Evolutionary conservation across 2,329 filamentous ascomycete species (phyloP).

Genomic region (Nannizzia gypsea): DNA sequence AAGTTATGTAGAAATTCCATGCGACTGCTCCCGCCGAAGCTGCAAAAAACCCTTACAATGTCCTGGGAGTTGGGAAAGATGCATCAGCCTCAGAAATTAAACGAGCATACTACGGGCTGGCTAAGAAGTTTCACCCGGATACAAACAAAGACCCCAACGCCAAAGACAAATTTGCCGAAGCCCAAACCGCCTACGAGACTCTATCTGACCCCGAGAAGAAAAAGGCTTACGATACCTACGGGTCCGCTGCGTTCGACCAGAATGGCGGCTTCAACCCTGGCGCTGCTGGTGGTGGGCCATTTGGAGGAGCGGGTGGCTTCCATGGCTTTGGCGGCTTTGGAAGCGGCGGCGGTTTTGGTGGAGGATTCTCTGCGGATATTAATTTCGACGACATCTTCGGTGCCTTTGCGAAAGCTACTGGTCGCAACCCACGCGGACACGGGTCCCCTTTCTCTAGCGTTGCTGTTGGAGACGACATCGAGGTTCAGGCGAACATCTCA

Average conservation of each 20-base stretch:
- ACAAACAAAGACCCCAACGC: slow-evolving; percentile 92
- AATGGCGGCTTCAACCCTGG: slow-evolving; percentile 67
- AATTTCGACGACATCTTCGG: slow-evolving; percentile 95
- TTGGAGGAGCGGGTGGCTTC: slow-evolving; percentile 49
- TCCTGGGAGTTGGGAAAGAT: slow-evolving; percentile 69
- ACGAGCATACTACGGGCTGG: slow-evolving; percentile 93
- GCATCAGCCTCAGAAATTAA: slow-evolving; percentile 86
- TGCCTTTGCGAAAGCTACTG: slow-evolving; percentile 59
- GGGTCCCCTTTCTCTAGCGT: slow-evolving; percentile 56
- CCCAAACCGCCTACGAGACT: slow-evolving; percentile 87
- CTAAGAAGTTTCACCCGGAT: slow-evolving; percentile 96
- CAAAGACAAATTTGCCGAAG: slow-evolving; percentile 88
- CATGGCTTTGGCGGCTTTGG: slow-evolving; percentile 44
- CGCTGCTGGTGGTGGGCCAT: slow-evolving; percentile 42
- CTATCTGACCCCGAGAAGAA: slow-evolving; percentile 88
- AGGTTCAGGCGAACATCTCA: slow-evolving; percentile 81
- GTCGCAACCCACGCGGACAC: slow-evolving; percentile 36
- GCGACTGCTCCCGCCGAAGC: slow-evolving; percentile 48
- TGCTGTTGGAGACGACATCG: slow-evolving; percentile 88
- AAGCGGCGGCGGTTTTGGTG: slow-evolving; percentile 43
- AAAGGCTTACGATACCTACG: slow-evolving; percentile 83
- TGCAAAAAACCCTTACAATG: slow-evolving; percentile 78
- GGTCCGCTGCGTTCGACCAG: slow-evolving; percentile 60
- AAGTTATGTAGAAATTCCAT: slow-evolving; percentile 30
- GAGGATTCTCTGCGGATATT: slow-evolving; percentile 67